Percentiles rank a stretch among this genome's conserved stretches.
phyloP scores from a whole-genome alignment of 306 rosid species.

The Cucurbita argyrosperma region DNA sequence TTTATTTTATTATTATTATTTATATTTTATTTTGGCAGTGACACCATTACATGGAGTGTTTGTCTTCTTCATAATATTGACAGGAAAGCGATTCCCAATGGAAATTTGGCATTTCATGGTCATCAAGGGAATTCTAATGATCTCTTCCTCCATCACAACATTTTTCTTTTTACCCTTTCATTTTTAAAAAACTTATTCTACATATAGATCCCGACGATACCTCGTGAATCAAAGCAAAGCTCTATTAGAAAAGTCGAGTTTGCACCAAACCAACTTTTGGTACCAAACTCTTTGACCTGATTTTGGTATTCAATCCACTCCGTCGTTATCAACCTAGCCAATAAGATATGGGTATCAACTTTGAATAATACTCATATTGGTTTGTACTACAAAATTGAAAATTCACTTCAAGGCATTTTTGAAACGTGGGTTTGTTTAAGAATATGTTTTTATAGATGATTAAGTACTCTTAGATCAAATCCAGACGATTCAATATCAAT shows the following conservation, averaged over 20 bases:
- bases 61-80: conserved; percentile 34
- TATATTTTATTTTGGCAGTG: neutral
- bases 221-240: neutral
- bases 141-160: conserved; percentile 12
- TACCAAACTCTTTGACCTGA: neutral
- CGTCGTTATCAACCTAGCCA: neutral
- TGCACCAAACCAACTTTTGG: neutral
- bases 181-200: no score
- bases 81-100: conserved; percentile 52
- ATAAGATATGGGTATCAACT: neutral
- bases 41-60: conserved; percentile 17
- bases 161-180: neutral
- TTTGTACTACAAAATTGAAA: no score
- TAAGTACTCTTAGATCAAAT: no score
- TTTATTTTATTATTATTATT: neutral
- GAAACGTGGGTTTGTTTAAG: no score
- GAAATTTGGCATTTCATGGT: conserved; percentile 34
- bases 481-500: no score
- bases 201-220: neutral
- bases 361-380: neutral
- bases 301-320: neutral
- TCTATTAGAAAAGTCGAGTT: neutral
- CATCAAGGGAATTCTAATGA: conserved; percentile 16
- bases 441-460: no score
- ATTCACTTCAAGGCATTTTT: no score